Evolutionary conservation across 2,329 filamentous ascomycete genomes (phyloP).

Genomic region (Dryadomyces sulphureus): DNA sequence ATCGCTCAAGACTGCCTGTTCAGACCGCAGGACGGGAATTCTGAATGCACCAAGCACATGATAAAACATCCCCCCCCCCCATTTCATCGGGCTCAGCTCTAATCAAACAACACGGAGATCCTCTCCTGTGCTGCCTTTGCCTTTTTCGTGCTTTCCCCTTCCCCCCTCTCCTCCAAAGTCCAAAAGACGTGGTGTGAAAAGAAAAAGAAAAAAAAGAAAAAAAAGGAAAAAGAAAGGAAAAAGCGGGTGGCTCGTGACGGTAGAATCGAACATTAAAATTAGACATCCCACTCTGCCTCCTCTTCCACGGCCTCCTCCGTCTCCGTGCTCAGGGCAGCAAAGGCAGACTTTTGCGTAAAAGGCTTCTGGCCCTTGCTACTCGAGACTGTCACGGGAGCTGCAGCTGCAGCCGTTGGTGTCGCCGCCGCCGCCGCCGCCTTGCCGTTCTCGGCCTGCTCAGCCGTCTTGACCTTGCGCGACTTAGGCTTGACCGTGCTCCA

Average conservation of each 20-base stretch:
- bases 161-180: too few species aligned
- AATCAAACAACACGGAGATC: too few species aligned
- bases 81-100: neutral
- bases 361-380: conserved; percentile 18
- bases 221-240: neutral
- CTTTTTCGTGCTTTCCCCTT: too few species aligned
- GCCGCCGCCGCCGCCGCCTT: neutral
- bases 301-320: conserved; percentile 24
- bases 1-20: neutral
- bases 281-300: conserved; percentile 39
- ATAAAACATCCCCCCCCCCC: neutral
- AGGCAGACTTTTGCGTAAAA: conserved; percentile 27
- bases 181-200: neutral
- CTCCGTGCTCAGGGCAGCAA: conserved; percentile 32
- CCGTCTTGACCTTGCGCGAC: conserved; percentile 25
- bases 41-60: neutral
- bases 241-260: neutral
- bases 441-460: conserved; percentile 15
- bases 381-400: conserved; percentile 7
- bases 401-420: conserved; percentile 8
- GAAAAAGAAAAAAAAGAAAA: neutral
- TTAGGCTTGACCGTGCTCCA: conserved; percentile 45
- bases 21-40: neutral
- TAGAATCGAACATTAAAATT: conserved; percentile 7
- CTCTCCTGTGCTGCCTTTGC: too few species aligned